These are phyloP conservation scores for Phellopilus nigrolimitatus DNA, from an alignment of 1,284 basidiomycete species.

Conservation along the genomic window DNA sequence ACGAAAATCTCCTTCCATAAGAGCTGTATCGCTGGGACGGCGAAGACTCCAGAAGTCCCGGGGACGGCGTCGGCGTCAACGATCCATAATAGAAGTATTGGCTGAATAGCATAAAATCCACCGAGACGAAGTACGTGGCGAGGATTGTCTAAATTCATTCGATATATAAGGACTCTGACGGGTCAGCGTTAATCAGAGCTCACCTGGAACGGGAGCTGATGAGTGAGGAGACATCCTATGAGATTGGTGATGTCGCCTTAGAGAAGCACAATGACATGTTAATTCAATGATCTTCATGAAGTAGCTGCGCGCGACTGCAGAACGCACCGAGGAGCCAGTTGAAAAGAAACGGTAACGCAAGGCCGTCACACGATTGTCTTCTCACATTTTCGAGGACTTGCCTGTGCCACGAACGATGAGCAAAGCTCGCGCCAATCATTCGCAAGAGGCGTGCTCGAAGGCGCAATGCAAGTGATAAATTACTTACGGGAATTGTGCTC, in stretches of 20 bases:
- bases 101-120: slow-evolving; percentile 68
- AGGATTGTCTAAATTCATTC: slow-evolving; percentile 86
- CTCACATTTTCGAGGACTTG: slow-evolving; percentile 81
- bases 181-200: slow-evolving; percentile 24
- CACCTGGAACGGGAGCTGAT: slow-evolving; percentile 93
- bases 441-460: slow-evolving; percentile 9
- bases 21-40: slow-evolving; percentile 39
- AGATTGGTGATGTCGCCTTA: slow-evolving; percentile 88
- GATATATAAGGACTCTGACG: slow-evolving; percentile 1
- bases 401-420: slow-evolving; percentile 30
- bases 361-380: slow-evolving; percentile 75
- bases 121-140: slow-evolving; percentile 79
- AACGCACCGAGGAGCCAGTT: slow-evolving; percentile 84
- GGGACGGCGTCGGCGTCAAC: slow-evolving; percentile 31
- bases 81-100: slow-evolving; percentile 77
- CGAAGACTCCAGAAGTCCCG: slow-evolving; percentile 30
- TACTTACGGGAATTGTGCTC: slow-evolving; percentile 88
- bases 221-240: slow-evolving; percentile 83
- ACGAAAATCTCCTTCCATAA: slow-evolving; percentile 22
- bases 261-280: slow-evolving; percentile 10
- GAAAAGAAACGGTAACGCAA: slow-evolving; percentile 83
- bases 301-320: slow-evolving; percentile 2
- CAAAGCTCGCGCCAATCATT: slow-evolving; percentile 1
- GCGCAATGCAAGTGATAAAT: slow-evolving; percentile 18
- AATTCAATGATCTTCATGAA: not conserved